These are phyloP conservation scores for Chamaenerion angustifolium DNA, from an alignment of 345 rosid genomes.

Conservation along the genomic window DNA sequence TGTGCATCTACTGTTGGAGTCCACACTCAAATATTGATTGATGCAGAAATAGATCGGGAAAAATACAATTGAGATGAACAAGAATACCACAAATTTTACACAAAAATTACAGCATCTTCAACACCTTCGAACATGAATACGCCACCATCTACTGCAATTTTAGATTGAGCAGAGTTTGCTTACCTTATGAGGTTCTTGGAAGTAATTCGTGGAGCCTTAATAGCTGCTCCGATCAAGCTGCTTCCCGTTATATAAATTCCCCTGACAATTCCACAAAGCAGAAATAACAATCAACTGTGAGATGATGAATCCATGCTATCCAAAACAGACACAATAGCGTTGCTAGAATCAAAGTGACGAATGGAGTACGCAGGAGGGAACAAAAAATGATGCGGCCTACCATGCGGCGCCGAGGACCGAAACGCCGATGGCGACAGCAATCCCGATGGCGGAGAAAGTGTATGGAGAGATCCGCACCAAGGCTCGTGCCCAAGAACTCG, in stretches of 20 bases:
- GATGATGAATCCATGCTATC: no score
- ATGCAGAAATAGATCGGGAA: no score
- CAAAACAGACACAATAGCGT: no score
- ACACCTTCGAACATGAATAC: neutral
- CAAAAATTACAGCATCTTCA: neutral
- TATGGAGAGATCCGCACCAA: constrained; percentile 78
- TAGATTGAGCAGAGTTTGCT: neutral
- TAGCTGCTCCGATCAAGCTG: constrained; percentile 97
- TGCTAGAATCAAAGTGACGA: neutral
- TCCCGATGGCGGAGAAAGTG: constrained; percentile 89
- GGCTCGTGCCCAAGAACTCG: constrained; percentile 58
- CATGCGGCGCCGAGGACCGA: constrained; percentile 99
- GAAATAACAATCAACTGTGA: neutral
- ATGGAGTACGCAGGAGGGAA: neutral
- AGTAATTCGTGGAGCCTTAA: constrained; percentile 95
- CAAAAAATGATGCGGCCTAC: constrained; percentile 17
- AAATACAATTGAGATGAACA: no score
- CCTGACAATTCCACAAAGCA: constrained; percentile 20
- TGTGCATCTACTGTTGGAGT: no score
- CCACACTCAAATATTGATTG: no score
- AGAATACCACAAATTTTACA: no score
- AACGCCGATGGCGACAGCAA: constrained; percentile 89
- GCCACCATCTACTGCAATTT: neutral
- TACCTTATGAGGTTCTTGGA: constrained; percentile 96
- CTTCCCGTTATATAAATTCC: constrained; percentile 97